Base-by-base conservation (phyloP, 176 grass and related monocot species). In the Bothriochloa decipiens region DNA sequence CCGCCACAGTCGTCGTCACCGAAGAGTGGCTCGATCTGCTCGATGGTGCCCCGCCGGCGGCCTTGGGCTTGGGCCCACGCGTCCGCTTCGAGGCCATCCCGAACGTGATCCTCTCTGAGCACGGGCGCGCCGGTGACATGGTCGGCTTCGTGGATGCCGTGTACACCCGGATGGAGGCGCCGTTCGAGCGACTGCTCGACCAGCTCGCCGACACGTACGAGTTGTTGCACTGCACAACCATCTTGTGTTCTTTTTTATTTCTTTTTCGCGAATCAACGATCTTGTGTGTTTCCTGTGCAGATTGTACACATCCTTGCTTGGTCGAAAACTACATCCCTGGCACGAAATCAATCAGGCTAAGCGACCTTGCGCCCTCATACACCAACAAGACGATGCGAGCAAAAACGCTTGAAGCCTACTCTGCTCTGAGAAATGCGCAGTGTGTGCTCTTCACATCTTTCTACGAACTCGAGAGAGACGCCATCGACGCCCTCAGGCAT, bases 1-100 rank as follows among this genome's bases (percentile, higher is more conserved):
- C 76, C 37, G 74, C 42, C 81, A 63, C 72, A 32, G 16, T 70
- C 20, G 41, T 79, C 47, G 53, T 93, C 50, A 78, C 89, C 1
- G 88, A 92, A 53, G 90, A 97, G 78, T 94, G 90, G 92, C 78
- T 77, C 85, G 81, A 66, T 68, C 78, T 94, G 46, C 79, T 94
- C 72, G 57, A 13, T 65, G 49, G 77, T 29, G 18, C 75, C 10
- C 35, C 52, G 36, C 14, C 50, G 35, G 23, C 71, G 68, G 11
- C n/a, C 40, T 3, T 72, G 23, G 42, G 39, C 39, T 6, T 8
- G 40, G 37, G n/a, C 4, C 74, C 73, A 5, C 66, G 71, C 16
- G 76, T 90, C 58, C 70, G 69, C 28, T 29, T 89, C 23, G 29
- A 46, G 64, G 74, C 84, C 77, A 82, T 93, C 32, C 87, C 87